Percentiles rank a stretch among this genome's conserved stretches.
These are phyloP conservation scores for Penicillium verrucosum DNA, from an alignment of 2,329 filamentous ascomycete species.

Conservation along the genomic window DNA sequence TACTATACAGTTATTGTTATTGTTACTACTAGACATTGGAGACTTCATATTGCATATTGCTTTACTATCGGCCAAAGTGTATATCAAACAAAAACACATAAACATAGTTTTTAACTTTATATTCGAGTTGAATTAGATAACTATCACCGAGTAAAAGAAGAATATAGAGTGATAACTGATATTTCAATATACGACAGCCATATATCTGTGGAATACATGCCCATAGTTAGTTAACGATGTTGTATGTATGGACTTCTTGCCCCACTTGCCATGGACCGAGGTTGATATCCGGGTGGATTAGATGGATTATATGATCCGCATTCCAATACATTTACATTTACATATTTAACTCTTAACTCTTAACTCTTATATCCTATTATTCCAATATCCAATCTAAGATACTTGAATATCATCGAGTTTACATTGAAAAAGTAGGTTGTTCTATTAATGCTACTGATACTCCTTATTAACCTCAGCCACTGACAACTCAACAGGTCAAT, in stretches of 20 bases:
- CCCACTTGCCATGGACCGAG: conserved; percentile 21
- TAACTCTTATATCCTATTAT: background rate
- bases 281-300: conserved; percentile 1
- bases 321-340: background rate
- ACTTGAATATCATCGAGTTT: background rate
- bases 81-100: background rate
- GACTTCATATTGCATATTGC: background rate
- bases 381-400: background rate
- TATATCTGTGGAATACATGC: background rate
- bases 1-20: no score
- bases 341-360: background rate
- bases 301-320: conserved; percentile 10
- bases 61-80: background rate
- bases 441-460: background rate
- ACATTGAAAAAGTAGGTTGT: background rate
- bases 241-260: background rate
- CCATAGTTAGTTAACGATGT: no score
- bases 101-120: background rate
- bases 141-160: background rate
- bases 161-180: background rate
- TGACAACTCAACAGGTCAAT: background rate
- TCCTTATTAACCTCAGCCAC: background rate
- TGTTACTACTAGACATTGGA: background rate
- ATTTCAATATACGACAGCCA: background rate
- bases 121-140: no score